Base-by-base conservation (phyloP, 2,329 filamentous ascomycete genomes). In the Xylaria sp. region DNA sequence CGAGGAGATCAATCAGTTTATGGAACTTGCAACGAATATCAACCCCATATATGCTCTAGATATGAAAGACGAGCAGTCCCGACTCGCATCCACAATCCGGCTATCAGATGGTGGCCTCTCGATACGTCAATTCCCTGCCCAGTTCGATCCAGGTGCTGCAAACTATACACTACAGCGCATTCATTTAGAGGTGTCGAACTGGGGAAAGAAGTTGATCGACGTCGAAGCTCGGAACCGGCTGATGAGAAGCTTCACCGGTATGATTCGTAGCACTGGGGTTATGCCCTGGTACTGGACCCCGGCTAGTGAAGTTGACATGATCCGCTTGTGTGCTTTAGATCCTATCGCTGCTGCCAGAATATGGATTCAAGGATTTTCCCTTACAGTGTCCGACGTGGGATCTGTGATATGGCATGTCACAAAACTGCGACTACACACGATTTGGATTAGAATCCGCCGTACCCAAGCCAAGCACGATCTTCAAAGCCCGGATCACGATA, bases 1-100 rank as follows among this genome's bases (percentile, higher is more conserved):
- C 16, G 74, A 77, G 12, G 77, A 80, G 50, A 59, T 75, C 3
- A 62, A 73, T 6, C 57, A 71, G 2, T 75, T 78, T 37, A 37
- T 71, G 37, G 50, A 63, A n/a, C n/a, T 35, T 8, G 66, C 68
- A 35, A 23, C 48, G 9, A 48, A 40, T 16, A 63, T 65, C 12
- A 37, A 55, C 23, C n/a, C 23, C 10, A n/a, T 23, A 9, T 32
- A 57, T 23, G 63, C 60, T 1, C 65, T 51, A 4, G 21, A 44
- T 13, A 62, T 48, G 6, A 50, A 48, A 16, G 57, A 66, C 44
- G 62, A 63, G 16, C 23, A 66, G 10, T 47, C 13, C 13, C 57
- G 60, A 25, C 60, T 54, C 27, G 48, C 58, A 50, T 29, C 58
- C 23, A 54, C 29, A n/a, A 63, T 69, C 23, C 57, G 65, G 4